phyloP scores from a whole-genome alignment of 192 early-diverging fungal species.

The Dissophora ornata region DNA sequence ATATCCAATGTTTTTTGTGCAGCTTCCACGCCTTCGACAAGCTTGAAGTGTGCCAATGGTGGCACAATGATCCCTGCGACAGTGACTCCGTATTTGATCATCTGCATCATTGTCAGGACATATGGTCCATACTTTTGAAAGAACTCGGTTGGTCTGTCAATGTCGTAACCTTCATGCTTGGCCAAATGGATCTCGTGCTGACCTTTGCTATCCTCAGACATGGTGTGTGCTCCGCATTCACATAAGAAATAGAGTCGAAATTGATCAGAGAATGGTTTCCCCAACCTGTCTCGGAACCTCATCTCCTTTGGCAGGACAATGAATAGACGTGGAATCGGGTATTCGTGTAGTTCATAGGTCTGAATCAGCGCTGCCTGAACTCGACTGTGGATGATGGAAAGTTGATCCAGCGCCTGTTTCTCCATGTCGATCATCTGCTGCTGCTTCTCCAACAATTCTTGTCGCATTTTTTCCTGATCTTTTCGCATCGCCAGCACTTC shows the following conservation, averaged over 20 bases:
- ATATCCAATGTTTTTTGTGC: neutral
- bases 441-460: conserved; percentile 3
- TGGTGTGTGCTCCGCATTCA: conserved; percentile 20
- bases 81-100: conserved; percentile 15
- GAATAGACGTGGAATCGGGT: conserved; percentile 21
- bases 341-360: conserved; percentile 28
- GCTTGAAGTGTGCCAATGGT: neutral
- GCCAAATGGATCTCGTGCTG: conserved; percentile 12
- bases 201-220: neutral
- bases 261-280: neutral
- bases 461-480: neutral
- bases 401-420: conserved; percentile 6
- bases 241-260: conserved; percentile 23
- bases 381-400: conserved; percentile 10
- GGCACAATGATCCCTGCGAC: conserved; percentile 3
- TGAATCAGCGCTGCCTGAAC: conserved; percentile 18
- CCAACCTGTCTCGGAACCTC: neutral
- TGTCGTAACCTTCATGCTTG: conserved; percentile 20
- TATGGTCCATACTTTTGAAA: conserved; percentile 24
- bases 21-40: neutral
- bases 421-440: conserved; percentile 5
- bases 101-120: conserved; percentile 17
- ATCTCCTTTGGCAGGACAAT: conserved; percentile 15
- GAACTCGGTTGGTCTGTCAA: conserved; percentile 17
- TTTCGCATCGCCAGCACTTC: no score